Evolutionary conservation across 345 rosid genomes (phyloP).

Genomic region (Toxicodendron radicans): DNA sequence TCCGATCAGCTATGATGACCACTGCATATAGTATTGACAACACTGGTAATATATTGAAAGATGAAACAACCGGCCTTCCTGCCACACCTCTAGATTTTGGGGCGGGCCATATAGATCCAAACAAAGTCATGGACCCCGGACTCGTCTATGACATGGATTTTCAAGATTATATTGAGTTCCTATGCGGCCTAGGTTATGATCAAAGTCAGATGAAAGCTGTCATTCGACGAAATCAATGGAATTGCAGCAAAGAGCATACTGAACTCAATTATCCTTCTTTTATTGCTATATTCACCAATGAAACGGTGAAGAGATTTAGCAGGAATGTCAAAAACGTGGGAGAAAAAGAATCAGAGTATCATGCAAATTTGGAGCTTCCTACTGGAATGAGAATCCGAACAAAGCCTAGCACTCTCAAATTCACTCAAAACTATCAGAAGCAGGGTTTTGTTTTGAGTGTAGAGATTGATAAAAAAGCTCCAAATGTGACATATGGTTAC

Average conservation of each 20-base stretch:
- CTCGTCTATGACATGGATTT: slow-evolving; percentile 37
- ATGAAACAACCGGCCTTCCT: slow-evolving; percentile 12
- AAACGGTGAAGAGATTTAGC: slow-evolving; percentile 25
- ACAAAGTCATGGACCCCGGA: slow-evolving; percentile 50
- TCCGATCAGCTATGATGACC: slow-evolving; percentile 54
- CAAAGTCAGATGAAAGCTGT: slow-evolving; percentile 38
- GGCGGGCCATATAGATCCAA: slow-evolving; percentile 40
- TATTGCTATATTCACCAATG: slow-evolving; percentile 25
- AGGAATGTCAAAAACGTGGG: slow-evolving; percentile 36
- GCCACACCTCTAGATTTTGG: slow-evolving; percentile 52
- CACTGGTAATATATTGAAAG: slow-evolving; percentile 18
- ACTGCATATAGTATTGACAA: slow-evolving; percentile 39
- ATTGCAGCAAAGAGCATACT: slow-evolving; percentile 23
- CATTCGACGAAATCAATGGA: slow-evolving; percentile 34
- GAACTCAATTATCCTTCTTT: slow-evolving; percentile 45
- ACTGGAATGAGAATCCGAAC: slow-evolving; percentile 18
- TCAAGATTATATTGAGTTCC: slow-evolving; percentile 41
- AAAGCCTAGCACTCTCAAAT: slow-evolving; percentile 24
- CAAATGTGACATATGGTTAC: slow-evolving; percentile 21
- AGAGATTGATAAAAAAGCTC: slow-evolving; percentile 13
- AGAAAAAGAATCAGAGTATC: slow-evolving; percentile 26
- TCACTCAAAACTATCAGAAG: slow-evolving; percentile 18
- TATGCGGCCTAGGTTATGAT: slow-evolving; percentile 37
- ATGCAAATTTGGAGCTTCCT: slow-evolving; percentile 7
- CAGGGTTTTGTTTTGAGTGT: slow-evolving; percentile 16